Conservation (phyloP, 768 basidiomycete genomes). For the Boletus subcaerulescens region DNA sequence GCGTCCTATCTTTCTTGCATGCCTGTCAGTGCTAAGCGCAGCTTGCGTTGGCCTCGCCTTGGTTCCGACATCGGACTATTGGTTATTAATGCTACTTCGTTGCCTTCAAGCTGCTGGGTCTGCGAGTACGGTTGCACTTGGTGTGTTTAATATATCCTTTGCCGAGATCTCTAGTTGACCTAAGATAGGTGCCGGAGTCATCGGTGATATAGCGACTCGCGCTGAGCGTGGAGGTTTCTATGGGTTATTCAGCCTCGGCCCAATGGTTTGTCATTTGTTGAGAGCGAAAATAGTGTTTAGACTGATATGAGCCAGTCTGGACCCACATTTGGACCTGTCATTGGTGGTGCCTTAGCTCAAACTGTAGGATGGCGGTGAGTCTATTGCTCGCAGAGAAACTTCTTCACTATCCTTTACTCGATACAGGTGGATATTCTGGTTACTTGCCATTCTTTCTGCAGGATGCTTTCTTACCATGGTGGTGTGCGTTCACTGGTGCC, state of each 20-base stretch:
- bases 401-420: background rate
- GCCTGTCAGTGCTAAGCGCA: conserved; percentile 57
- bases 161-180: background rate
- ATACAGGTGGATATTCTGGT: conserved; percentile 24
- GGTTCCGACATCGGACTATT: conserved; percentile 60
- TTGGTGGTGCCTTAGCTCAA: conserved; percentile 55
- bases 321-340: conserved; percentile 47
- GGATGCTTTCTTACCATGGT: conserved; percentile 13
- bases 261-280: conserved; percentile 43
- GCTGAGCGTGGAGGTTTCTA: conserved; percentile 74
- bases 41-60: conserved; percentile 65
- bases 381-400: background rate
- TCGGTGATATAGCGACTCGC: conserved; percentile 73
- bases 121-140: conserved; percentile 74
- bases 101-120: conserved; percentile 78
- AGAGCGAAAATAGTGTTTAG: background rate
- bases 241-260: conserved; percentile 63
- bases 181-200: conserved; percentile 61
- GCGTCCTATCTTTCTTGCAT: conserved; percentile 59
- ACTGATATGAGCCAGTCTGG: conserved; percentile 40
- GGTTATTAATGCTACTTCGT: conserved; percentile 77
- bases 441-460: conserved; percentile 17
- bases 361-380: conserved; percentile 62
- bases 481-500: conserved; percentile 3
- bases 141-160: conserved; percentile 30